Percentiles rank a stretch among this genome's conserved stretches.
phyloP scores from a whole-genome alignment of 257 asterid species.

The Ligustrum vulgare region DNA sequence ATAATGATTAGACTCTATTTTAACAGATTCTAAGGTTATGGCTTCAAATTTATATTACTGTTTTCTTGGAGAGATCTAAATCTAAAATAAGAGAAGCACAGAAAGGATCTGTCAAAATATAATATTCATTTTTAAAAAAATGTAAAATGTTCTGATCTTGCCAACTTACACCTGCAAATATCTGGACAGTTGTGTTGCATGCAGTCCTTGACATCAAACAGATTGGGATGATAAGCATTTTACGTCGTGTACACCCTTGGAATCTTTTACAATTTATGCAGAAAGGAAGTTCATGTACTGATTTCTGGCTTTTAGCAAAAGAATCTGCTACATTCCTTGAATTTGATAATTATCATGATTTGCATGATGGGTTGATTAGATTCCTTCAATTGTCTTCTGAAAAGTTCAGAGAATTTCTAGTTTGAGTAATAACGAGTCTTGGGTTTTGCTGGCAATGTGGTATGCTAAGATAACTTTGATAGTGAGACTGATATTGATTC shows the following conservation, averaged over 20 bases:
- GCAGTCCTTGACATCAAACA: no score
- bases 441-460: background rate
- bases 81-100: background rate
- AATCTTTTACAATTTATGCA: no score
- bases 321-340: no score
- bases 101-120: background rate
- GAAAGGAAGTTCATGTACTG: no score
- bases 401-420: background rate
- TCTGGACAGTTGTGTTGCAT: no score
- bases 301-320: background rate
- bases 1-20: background rate
- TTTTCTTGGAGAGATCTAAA: background rate
- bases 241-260: no score
- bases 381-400: background rate
- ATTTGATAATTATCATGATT: no score
- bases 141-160: background rate
- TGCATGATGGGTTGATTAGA: background rate
- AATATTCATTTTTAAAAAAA: background rate
- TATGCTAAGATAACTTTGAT: background rate
- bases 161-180: no score
- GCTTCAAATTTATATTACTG: background rate
- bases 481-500: background rate
- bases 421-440: background rate
- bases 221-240: no score
- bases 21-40: background rate